These are phyloP conservation scores for Verbascum thapsus DNA, from an alignment of 257 asterid species.

Conservation along the genomic window DNA sequence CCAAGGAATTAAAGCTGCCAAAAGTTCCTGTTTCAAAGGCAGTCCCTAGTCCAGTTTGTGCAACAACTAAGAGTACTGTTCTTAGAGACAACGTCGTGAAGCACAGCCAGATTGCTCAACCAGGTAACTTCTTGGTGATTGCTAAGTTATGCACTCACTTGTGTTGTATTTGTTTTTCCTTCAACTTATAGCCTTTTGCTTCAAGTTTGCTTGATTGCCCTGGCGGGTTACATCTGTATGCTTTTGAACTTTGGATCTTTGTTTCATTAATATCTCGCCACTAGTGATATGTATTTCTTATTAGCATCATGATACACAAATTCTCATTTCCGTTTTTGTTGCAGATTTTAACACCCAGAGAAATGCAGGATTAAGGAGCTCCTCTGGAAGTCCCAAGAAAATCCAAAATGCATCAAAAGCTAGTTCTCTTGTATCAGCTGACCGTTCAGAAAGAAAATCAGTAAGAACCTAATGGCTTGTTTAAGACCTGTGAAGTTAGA, in stretches of 20 bases:
- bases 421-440: conserved; percentile 39
- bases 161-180: conserved; percentile 7
- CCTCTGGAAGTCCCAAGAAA: conserved; percentile 43
- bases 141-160: conserved; percentile 24
- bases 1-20: conserved; percentile 63
- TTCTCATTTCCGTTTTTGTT: conserved; percentile 25
- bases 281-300: conserved; percentile 1
- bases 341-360: conserved; percentile 52
- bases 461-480: conserved; percentile 50
- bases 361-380: conserved; percentile 46
- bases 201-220: conserved; percentile 14
- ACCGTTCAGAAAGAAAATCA: conserved; percentile 40
- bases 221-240: conserved; percentile 15
- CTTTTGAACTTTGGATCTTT: conserved; percentile 23
- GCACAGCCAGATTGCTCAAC: conserved; percentile 55
- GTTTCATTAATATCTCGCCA: conserved; percentile 20
- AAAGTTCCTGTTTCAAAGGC: conserved; percentile 61
- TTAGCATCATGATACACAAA: conserved; percentile 20
- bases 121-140: conserved; percentile 48
- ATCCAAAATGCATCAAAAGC: conserved; percentile 43
- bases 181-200: conserved; percentile 6
- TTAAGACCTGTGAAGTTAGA: not conserved
- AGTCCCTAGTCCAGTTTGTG: conserved; percentile 42
- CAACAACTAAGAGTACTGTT: conserved; percentile 41
- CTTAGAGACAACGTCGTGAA: conserved; percentile 43